phyloP scores from a whole-genome alignment of 805 yeast genomes.

The Zygosaccharomyces lentus region DNA sequence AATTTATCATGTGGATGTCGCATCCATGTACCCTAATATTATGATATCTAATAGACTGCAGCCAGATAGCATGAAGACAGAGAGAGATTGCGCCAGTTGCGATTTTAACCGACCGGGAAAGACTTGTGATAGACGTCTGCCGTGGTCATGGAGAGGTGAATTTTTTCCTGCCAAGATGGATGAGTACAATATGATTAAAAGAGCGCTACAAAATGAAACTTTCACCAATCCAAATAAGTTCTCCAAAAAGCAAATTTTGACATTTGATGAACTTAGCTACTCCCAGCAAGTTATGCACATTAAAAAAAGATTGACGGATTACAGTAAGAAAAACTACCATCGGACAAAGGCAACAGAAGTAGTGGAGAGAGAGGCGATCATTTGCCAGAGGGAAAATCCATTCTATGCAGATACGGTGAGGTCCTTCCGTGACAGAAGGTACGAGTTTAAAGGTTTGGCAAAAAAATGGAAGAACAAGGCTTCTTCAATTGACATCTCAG shows the following conservation, averaged over 20 bases:
- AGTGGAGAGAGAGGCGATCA: conserved; percentile 84
- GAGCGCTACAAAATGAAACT: conserved; percentile 73
- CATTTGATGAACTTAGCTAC: conserved; percentile 72
- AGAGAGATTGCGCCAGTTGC: conserved; percentile 94
- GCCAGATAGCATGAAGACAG: conserved; percentile 95
- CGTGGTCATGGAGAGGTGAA: conserved; percentile 99
- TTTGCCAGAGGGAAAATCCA: conserved; percentile 97
- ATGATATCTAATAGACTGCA: conserved; percentile 97
- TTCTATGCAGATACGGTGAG: conserved; percentile 94
- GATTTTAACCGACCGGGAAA: conserved; percentile 96
- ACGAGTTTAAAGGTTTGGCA: conserved; percentile 89
- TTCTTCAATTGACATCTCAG: conserved; percentile 48
- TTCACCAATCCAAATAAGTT: conserved; percentile 60
- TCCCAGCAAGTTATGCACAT: conserved; percentile 71
- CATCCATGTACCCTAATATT: conserved; percentile 98
- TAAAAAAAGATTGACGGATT: conserved; percentile 75
- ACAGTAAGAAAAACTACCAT: conserved; percentile 81
- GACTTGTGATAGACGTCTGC: conserved; percentile 81
- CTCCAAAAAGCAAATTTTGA: conserved; percentile 52
- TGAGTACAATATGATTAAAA: conserved; percentile 85
- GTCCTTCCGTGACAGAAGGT: conserved; percentile 90
- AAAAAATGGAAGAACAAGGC: conserved; percentile 90
- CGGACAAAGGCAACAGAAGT: conserved; percentile 77
- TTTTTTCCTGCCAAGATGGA: conserved; percentile 85
- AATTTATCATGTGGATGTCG: conserved; percentile 97